Evolutionary conservation across 1,284 basidiomycete genomes (phyloP), one percentile per base, ranked within the genome.

Genomic region (Neotropicomus parvogracilis): DNA sequence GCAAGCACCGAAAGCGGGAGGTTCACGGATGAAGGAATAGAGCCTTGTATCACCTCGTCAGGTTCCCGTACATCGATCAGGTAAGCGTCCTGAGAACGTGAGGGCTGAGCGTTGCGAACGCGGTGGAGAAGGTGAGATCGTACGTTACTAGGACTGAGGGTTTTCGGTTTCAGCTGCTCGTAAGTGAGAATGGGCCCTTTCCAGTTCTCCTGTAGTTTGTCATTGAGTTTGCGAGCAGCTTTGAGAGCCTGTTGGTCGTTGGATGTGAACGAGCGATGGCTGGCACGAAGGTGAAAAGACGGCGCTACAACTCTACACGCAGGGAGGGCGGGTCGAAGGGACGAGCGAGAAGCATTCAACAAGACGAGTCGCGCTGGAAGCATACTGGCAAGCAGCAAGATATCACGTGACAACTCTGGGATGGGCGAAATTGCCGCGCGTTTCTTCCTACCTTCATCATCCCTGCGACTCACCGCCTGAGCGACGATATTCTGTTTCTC

Each of bases 11-110:
- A 89, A 19, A 99, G 80, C 6, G 97, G 95, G 12, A 99, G 72
- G 66, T 95, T 95, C 60, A 99, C 93, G 6, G 95, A 81, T 11
- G 91, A 94, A 4, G 97, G 97, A 60, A 99, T 97, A 63, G 89
- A 89, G 24, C 97, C 95, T 66, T 95, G 90, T 3, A 88, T 79
- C 29, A 95, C 91, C 69, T 99, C 97, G 56, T 92, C 83, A 4
- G 88, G 88, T 68, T 99, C 97, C 27, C 97, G 85, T 7, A 99
- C 95, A 67, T 99, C 92, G 50, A 95, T 83, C 45, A 95, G 60
- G 62, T 88, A 89, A n/a, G 84, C 74, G 54, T 90, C 75, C 91
- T 95, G 56, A 28, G 28, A 46, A 17, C 13, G 14, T 12, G 12
- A 39, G n/a, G 36, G 17, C 45, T 40, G 47, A 34, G 46, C 28